These are phyloP conservation scores for Candida corydali DNA, from an alignment of 805 yeast species.

Conservation along the genomic window DNA sequence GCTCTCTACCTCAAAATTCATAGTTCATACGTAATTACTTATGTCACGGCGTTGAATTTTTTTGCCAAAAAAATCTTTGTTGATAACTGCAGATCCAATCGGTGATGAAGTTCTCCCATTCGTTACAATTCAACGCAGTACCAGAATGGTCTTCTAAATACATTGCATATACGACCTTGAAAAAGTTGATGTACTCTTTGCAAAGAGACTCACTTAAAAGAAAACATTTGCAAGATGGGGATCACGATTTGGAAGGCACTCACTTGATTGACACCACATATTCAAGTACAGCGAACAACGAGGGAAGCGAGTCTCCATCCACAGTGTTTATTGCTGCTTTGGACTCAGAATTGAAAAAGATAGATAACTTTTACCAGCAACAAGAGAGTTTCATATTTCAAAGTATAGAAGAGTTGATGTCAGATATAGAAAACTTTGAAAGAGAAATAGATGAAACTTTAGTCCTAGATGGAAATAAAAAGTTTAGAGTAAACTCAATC, in stretches of 20 bases:
- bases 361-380: conserved; percentile 66
- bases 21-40: too few species aligned
- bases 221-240: conserved; percentile 11
- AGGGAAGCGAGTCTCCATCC: conserved; percentile 44
- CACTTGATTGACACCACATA: conserved; percentile 7
- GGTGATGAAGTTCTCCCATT: conserved; percentile 88
- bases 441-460: conserved; percentile 20
- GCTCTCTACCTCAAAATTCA: too few species aligned
- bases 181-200: conserved; percentile 75
- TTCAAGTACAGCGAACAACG: conserved; percentile 11
- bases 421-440: conserved; percentile 64
- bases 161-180: conserved; percentile 82
- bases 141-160: conserved; percentile 97
- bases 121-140: conserved; percentile 93
- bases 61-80: neutral
- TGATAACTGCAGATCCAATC: neutral
- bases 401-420: conserved; percentile 52
- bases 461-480: conserved; percentile 2
- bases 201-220: conserved; percentile 56
- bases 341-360: conserved; percentile 70
- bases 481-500: too few species aligned
- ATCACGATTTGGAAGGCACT: conserved; percentile 10
- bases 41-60: too few species aligned
- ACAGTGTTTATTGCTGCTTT: conserved; percentile 65
- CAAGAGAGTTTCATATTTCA: conserved; percentile 59